A percentile compares a stretch with the other conserved stretches of the same genome.
Evolutionary conservation across 2,329 filamentous ascomycete genomes (phyloP).

Genomic region (Diplodia intermedia): DNA sequence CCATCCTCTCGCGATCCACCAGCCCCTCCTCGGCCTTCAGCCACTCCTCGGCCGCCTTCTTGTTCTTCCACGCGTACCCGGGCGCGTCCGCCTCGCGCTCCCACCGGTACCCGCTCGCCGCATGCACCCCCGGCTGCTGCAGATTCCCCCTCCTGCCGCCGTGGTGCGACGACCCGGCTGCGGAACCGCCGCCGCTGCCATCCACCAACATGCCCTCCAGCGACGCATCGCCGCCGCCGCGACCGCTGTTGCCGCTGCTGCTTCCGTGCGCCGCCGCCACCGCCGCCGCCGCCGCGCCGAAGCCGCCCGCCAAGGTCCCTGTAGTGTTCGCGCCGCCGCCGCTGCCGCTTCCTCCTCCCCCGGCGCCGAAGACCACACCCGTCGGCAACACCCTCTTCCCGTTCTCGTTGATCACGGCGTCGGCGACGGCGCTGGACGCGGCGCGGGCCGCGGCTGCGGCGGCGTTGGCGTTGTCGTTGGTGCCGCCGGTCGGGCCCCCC

Average conservation of each 20-base stretch:
- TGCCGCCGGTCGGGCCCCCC: slow-evolving; percentile 37
- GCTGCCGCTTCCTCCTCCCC: not conserved
- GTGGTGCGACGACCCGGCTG: too few relatives aligned
- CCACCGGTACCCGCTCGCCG: slow-evolving; percentile 49
- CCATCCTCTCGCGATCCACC: slow-evolving; percentile 45
- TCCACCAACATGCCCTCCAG: slow-evolving; percentile 1
- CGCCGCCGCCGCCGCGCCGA: not conserved
- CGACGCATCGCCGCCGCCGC: slow-evolving; percentile 4
- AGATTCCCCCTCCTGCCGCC: not conserved
- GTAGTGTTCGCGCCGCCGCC: not conserved
- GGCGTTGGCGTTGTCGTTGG: too few relatives aligned
- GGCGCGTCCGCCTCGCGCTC: slow-evolving; percentile 46
- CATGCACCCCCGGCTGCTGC: slow-evolving; percentile 33
- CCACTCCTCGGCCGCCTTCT: slow-evolving; percentile 47
- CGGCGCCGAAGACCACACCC: slow-evolving; percentile 3
- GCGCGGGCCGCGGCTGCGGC: not conserved
- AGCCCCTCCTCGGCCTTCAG: slow-evolving; percentile 45
- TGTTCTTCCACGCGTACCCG: slow-evolving; percentile 49
- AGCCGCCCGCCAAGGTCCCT: too few relatives aligned
- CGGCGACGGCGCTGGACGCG: not conserved
- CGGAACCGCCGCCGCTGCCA: not conserved
- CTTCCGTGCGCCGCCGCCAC: not conserved
- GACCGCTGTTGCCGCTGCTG: not conserved
- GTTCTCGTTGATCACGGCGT: slow-evolving; percentile 45
- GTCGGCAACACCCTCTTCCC: slow-evolving; percentile 45